Conservation (phyloP, 2,329 filamentous ascomycete species). For the Davidsoniella australis region DNA sequence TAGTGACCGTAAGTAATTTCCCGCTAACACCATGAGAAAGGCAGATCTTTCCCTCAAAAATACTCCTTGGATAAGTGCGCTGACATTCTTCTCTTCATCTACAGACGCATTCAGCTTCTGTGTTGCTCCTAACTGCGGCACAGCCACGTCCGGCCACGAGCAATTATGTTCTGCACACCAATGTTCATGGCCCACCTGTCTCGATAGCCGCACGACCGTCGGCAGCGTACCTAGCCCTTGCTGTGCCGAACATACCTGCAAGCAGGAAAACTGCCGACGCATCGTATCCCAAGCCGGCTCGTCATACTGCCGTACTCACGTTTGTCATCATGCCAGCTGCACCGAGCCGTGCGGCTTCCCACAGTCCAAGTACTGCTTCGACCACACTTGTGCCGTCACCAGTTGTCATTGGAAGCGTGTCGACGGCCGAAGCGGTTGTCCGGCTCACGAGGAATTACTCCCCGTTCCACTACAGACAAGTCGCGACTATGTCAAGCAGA, state of each 20-base stretch:
- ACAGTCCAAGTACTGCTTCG: neutral
- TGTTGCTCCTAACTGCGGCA: neutral
- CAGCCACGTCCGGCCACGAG: neutral
- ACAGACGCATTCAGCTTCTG: conserved; percentile 1
- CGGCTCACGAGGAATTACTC: conserved; percentile 1
- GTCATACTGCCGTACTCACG: conserved; percentile 1
- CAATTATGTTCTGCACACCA: neutral
- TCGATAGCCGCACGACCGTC: conserved; percentile 2
- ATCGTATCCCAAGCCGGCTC: neutral
- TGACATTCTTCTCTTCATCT: neutral
- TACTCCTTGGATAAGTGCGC: neutral
- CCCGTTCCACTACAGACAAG: conserved; percentile 3
- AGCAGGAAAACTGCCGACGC: neutral
- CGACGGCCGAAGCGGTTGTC: neutral
- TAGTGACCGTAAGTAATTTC: neutral
- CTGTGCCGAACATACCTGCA: conserved; percentile 6
- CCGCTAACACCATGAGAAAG: too few relatives aligned
- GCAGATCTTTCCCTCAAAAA: too few relatives aligned
- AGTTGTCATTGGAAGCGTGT: conserved; percentile 1
- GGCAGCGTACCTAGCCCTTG: neutral
- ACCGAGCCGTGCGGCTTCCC: neutral
- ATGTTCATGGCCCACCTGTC: neutral
- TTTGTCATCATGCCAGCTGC: conserved; percentile 3
- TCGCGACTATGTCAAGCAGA: neutral
- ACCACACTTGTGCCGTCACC: conserved; percentile 1